Evolutionary conservation across 805 yeast genomes (phyloP).

Genomic region (Zygosaccharomyces kombuchaensis): DNA sequence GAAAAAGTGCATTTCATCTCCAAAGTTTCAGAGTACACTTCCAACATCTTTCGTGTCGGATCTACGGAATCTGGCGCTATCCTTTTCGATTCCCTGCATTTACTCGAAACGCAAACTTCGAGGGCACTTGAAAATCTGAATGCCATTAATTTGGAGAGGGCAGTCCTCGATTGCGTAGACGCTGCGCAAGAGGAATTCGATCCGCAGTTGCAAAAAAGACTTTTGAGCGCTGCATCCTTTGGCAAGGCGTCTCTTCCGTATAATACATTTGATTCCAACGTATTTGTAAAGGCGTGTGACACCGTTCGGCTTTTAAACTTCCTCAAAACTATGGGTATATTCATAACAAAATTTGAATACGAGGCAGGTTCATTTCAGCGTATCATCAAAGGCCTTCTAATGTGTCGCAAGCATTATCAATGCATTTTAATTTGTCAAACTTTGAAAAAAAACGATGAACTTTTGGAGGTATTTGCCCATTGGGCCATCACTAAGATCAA

Average conservation of each 20-base stretch:
- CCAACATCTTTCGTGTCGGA: conserved; percentile 72
- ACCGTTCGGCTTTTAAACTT: conserved; percentile 64
- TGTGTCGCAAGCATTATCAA: conserved; percentile 55
- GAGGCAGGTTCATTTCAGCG: conserved; percentile 48
- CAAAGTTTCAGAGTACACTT: conserved; percentile 54
- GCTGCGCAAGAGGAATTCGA: conserved; percentile 80
- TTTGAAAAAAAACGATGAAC: conserved; percentile 38
- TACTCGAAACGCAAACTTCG: conserved; percentile 64
- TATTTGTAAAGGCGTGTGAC: conserved; percentile 60
- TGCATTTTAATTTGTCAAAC: conserved; percentile 55
- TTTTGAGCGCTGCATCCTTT: conserved; percentile 76
- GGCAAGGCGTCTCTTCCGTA: conserved; percentile 62
- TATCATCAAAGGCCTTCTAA: conserved; percentile 53
- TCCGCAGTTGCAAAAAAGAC: conserved; percentile 70
- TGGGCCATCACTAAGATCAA: conserved; percentile 80
- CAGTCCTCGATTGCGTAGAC: conserved; percentile 64
- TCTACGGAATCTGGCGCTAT: conserved; percentile 81
- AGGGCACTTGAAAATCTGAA: conserved; percentile 74
- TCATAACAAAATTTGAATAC: conserved; percentile 58
- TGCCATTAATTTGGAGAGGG: conserved; percentile 48
- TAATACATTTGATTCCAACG: conserved; percentile 52
- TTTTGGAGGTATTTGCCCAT: conserved; percentile 51
- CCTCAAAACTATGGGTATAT: conserved; percentile 61
- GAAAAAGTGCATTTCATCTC: conserved; percentile 57
- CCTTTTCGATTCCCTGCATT: conserved; percentile 69